Base-by-base conservation (phyloP, 768 basidiomycete genomes). In the Macrolepiota dolichaula region DNA sequence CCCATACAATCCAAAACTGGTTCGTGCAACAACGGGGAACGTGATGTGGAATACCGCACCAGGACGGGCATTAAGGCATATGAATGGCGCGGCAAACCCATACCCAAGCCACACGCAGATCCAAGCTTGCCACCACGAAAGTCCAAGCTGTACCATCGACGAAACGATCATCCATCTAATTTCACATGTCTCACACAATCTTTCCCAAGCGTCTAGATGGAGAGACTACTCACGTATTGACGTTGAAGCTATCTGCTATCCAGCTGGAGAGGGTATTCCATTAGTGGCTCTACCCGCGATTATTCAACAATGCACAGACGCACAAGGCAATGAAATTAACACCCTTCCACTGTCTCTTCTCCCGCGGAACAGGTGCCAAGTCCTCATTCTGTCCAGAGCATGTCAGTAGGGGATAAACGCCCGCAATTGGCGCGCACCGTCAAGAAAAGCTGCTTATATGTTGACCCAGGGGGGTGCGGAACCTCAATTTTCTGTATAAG, bases 121-220 rank as follows among this genome's bases (percentile, higher is more conserved):
- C 88, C 91, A 90, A 15, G 91, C 86, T 70, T 92, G 88, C 89
- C 89, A 92, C 89, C 89, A 92, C 0, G 86, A 86, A 32, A 92
- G 79, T 2, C 87, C 87, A 29, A 85, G 72, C 63, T 87, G 83
- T 35, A 87, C 80, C 88, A 91, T 89, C 12, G 87, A 86, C 29
- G 87, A 88, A 0, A 81, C 87, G 62, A 90, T 89, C 87, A 87
- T 87, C 88, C 86, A 89, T 62, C 86, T 88, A 57, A 7, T 44
- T n/a, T 49, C n/a, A 11, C 25, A 27, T 24, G 10, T 1, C 3
- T 42, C 10, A n/a, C 4, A 42, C n/a, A 56, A 61, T 63, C 44
- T 35, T 49, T 36, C 24, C 59, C n/a, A 59, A 38, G 61, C 55
- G 51, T 37, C 4, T 37, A 36, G 46, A 10, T 24, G 32, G 46